Evolutionary conservation across 768 basidiomycete species (phyloP).

Genomic region (Tylopilus subfusipes): DNA sequence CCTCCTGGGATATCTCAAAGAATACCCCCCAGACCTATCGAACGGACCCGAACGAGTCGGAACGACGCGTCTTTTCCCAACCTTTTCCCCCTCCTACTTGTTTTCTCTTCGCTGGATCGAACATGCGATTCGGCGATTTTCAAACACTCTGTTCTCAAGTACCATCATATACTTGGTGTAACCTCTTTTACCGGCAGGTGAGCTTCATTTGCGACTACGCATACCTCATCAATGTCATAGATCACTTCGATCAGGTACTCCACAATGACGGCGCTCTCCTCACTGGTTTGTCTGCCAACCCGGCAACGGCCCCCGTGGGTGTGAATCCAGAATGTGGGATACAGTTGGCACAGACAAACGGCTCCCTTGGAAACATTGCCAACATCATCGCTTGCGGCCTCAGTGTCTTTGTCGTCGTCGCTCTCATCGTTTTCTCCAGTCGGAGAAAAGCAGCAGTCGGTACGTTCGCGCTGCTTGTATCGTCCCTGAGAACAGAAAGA

Average conservation of each 20-base stretch:
- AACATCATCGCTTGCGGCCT: constrained; percentile 81
- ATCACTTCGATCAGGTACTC: constrained; percentile 40
- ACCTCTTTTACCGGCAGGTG: constrained; percentile 90
- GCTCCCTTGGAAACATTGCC: constrained; percentile 77
- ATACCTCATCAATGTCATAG: constrained; percentile 5
- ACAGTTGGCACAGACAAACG: constrained; percentile 50
- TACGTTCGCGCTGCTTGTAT: constrained; percentile 31
- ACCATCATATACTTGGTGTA: constrained; percentile 89
- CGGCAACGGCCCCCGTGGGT: constrained; percentile 69
- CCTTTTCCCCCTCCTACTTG: neutral
- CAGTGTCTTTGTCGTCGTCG: constrained; percentile 56
- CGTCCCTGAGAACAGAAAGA: neutral
- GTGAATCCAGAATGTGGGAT: constrained; percentile 82
- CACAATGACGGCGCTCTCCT: constrained; percentile 32
- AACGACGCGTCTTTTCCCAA: constrained; percentile 1
- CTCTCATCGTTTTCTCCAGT: constrained; percentile 55
- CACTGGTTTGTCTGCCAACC: constrained; percentile 41
- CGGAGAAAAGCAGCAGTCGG: constrained; percentile 88
- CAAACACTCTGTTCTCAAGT: constrained; percentile 58
- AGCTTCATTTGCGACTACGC: constrained; percentile 20
- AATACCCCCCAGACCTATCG: constrained; percentile 10
- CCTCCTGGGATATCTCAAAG: constrained; percentile 10
- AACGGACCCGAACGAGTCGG: constrained; percentile 3
- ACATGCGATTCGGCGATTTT: constrained; percentile 74
- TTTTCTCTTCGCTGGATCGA: constrained; percentile 1